Evolutionary conservation across 2,329 filamentous ascomycete genomes (phyloP).

Genomic region (Fusarium avenaceum): DNA sequence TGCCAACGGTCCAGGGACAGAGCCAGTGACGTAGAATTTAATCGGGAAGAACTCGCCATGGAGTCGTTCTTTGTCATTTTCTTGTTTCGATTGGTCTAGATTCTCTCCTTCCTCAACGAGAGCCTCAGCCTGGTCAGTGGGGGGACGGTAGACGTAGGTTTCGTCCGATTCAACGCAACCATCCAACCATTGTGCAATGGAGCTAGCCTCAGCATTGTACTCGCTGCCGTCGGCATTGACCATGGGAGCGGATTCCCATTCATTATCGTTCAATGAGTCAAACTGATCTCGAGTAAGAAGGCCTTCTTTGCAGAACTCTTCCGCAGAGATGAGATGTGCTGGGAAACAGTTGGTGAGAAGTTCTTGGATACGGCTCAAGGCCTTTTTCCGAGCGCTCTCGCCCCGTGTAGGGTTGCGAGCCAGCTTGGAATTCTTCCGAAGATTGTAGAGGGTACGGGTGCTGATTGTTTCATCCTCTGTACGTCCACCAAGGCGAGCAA

Average conservation of each 20-base stretch:
- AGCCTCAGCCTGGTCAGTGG: slow-evolving; percentile 28
- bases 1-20: slow-evolving; percentile 16
- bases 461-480: slow-evolving; percentile 76
- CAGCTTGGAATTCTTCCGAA: slow-evolving; percentile 58
- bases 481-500: slow-evolving; percentile 74
- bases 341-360: slow-evolving; percentile 51
- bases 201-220: slow-evolving; percentile 2
- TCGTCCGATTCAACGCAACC: slow-evolving; percentile 34
- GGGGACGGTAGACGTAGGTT: slow-evolving; percentile 44
- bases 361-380: slow-evolving; percentile 22
- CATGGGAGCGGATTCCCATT: slow-evolving; percentile 39
- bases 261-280: slow-evolving; percentile 59
- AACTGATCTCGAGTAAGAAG: slow-evolving; percentile 75
- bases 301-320: slow-evolving; percentile 65
- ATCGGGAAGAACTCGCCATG: slow-evolving; percentile 60
- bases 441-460: slow-evolving; percentile 74
- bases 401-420: slow-evolving; percentile 7
- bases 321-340: slow-evolving; percentile 64
- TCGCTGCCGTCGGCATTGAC: neutral
- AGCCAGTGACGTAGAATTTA: slow-evolving; percentile 41
- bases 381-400: slow-evolving; percentile 24
- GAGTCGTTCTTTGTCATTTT: slow-evolving; percentile 64
- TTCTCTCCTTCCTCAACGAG: neutral
- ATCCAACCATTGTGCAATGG: slow-evolving; percentile 39
- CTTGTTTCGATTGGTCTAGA: slow-evolving; percentile 13